Conservation (phyloP, 768 basidiomycete species). For the Lactarius quietus region DNA sequence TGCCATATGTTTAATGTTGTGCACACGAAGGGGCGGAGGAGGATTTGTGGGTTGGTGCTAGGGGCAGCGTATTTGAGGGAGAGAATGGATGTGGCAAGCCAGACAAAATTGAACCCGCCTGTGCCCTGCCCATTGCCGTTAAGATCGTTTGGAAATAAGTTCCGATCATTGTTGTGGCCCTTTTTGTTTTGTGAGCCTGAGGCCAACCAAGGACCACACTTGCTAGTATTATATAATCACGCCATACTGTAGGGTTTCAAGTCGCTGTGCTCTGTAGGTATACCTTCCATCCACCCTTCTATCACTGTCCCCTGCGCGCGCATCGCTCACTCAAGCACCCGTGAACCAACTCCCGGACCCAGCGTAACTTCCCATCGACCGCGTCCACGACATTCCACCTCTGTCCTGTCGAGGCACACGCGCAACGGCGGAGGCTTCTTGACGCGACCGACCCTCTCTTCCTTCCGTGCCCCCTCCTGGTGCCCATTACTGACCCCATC, state of each 20-base stretch:
- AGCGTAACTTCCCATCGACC: constrained; percentile 62
- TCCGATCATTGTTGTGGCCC: too few species aligned
- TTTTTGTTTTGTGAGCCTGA: too few species aligned
- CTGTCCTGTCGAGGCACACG: constrained; percentile 55
- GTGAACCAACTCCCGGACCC: constrained; percentile 45
- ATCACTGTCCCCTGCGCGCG: constrained; percentile 1
- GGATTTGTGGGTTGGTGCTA: not conserved
- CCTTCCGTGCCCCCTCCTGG: constrained; percentile 35
- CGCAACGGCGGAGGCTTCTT: constrained; percentile 37
- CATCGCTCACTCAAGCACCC: constrained; percentile 64
- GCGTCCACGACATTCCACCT: constrained; percentile 44
- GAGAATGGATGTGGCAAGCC: too few species aligned
- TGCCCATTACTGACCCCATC: constrained; percentile 22
- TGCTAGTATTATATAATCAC: too few species aligned
- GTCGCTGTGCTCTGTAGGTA: constrained; percentile 14
- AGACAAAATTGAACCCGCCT: too few species aligned
- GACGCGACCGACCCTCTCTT: constrained; percentile 28
- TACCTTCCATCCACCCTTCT: constrained; percentile 20
- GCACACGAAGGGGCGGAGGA: not conserved
- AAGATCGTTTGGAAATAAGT: too few species aligned
- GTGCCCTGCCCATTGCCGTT: too few species aligned
- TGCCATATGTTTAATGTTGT: not conserved
- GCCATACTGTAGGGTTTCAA: too few species aligned
- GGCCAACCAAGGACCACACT: too few species aligned
- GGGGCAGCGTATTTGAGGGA: too few species aligned